phyloP scores from a whole-genome alignment of 768 basidiomycete genomes.

The Trametes sanguinea region DNA sequence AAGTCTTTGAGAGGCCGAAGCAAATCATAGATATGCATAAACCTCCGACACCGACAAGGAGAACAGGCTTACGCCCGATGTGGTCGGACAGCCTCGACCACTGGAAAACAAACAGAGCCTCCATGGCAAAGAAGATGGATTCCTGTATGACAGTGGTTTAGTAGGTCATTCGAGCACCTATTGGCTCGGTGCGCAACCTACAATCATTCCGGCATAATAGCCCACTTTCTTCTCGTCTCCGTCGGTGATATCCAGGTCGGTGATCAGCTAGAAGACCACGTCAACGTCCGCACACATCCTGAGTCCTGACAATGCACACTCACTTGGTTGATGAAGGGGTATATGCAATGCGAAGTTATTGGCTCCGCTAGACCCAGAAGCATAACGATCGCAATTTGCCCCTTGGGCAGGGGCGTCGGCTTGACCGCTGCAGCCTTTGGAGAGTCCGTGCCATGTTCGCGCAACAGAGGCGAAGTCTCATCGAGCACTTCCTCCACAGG shows the following conservation, averaged over 20 bases:
- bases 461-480: conserved; percentile 1
- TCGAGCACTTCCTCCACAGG: conserved; percentile 12
- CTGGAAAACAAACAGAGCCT: conserved; percentile 47
- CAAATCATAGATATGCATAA: conserved; percentile 35
- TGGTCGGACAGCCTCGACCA: conserved; percentile 51
- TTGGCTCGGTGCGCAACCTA: conserved; percentile 29
- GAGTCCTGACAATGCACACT: neutral
- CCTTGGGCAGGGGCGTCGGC: conserved; percentile 44
- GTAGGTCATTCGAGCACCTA: neutral
- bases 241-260: conserved; percentile 42
- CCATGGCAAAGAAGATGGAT: conserved; percentile 49
- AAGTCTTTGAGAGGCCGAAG: conserved; percentile 41
- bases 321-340: conserved; percentile 54
- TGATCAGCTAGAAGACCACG: conserved; percentile 39
- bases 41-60: conserved; percentile 40
- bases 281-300: neutral
- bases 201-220: conserved; percentile 53
- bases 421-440: conserved; percentile 31
- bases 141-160: conserved; percentile 33
- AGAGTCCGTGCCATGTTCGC: conserved; percentile 5
- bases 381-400: conserved; percentile 47
- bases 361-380: conserved; percentile 49
- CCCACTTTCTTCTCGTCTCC: conserved; percentile 48
- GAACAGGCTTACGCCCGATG: conserved; percentile 52
- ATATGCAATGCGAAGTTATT: conserved; percentile 47